Evolutionary conservation across 1,284 basidiomycete genomes (phyloP), one percentile per base, ranked within the genome.

Genomic region (Jaminaea rosea): DNA sequence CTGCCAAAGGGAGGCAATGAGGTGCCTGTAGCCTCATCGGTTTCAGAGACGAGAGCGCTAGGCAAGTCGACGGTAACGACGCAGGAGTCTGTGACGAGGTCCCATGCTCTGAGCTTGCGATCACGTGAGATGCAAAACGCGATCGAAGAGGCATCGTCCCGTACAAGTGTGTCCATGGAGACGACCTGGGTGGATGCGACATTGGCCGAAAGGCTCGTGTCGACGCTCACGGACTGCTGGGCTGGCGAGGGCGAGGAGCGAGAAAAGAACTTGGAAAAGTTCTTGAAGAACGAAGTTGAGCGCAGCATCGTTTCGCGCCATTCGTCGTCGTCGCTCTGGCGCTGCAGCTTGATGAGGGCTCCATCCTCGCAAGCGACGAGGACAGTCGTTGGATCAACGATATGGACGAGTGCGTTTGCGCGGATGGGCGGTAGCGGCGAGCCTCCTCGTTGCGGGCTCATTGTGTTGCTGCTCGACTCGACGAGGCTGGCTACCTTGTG

Each of bases 61-160:
- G 62, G 69, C 10, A 72, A 59, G 26, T 63, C 66, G 47, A 70
- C 50, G 26, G 60, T 64, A 28, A 66, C 64, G 19, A 72, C 53
- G 51, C 68, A 67, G 10, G 59, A 58, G 28, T 70, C 68, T n/a
- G 62, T 60, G 27, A 57, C 44, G 13, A 72, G 48, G 39, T 65
- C 68, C 69, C 69, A 72, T 10, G 69, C 60, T 7, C 69, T 57
- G 31, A 72, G 55, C 53, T 67, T 69, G 36, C 68, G 63, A 45
- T 72, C 69, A 11, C 61, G 39, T 11, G 39, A 42, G 4, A 42
- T n/a, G 23, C 39, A 42, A 23, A 42, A 42, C 11, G 19, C 39
- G 3, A 42, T n/a, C 15, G 15, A n/a, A 13, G 39, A 42, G 7
- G 39, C 39, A 23, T 15, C 39, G 17, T 42, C 39, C 11, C 19